These are phyloP conservation scores for Blastobotrys apis DNA, from an alignment of 1,139 yeast species.

Conservation along the genomic window DNA sequence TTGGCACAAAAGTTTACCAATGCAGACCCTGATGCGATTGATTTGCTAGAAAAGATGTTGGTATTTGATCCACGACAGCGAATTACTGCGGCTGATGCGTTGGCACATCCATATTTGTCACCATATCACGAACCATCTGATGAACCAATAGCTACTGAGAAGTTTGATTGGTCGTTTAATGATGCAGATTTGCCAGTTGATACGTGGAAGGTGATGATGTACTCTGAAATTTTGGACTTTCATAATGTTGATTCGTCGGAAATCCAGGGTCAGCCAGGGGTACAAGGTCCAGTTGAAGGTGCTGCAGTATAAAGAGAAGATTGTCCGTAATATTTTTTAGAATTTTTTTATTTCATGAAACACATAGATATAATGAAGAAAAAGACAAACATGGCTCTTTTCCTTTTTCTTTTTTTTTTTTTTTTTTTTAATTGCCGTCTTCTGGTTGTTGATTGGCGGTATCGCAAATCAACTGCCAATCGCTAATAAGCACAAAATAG, in stretches of 20 bases:
- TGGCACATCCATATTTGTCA: constrained; percentile 86
- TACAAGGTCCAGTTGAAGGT: neutral
- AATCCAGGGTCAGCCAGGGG: constrained; percentile 7
- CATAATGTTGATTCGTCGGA: constrained; percentile 59
- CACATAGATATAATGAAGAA: too few species aligned
- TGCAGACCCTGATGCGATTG: constrained; percentile 87
- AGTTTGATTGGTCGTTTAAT: constrained; percentile 97
- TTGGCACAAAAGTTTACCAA: constrained; percentile 76
- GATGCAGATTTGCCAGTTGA: constrained; percentile 98
- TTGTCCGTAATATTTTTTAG: neutral
- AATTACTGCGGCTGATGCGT: constrained; percentile 85
- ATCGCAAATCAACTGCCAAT: constrained; percentile 13
- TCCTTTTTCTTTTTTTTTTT: too few species aligned
- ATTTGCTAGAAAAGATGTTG: constrained; percentile 80
- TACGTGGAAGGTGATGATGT: constrained; percentile 99
- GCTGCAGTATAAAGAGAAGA: neutral
- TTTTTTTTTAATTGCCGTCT: neutral
- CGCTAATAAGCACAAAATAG: constrained; percentile 12
- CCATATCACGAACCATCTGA: constrained; percentile 99
- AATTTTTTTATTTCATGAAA: neutral
- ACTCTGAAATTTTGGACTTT: constrained; percentile 91
- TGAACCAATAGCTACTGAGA: constrained; percentile 90
- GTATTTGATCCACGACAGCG: constrained; percentile 93
- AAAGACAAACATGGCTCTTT: too few species aligned
- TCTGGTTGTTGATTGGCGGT: neutral